These are phyloP conservation scores for Bromus sterilis DNA, from an alignment of 176 grass and related monocot species.

Conservation along the genomic window DNA sequence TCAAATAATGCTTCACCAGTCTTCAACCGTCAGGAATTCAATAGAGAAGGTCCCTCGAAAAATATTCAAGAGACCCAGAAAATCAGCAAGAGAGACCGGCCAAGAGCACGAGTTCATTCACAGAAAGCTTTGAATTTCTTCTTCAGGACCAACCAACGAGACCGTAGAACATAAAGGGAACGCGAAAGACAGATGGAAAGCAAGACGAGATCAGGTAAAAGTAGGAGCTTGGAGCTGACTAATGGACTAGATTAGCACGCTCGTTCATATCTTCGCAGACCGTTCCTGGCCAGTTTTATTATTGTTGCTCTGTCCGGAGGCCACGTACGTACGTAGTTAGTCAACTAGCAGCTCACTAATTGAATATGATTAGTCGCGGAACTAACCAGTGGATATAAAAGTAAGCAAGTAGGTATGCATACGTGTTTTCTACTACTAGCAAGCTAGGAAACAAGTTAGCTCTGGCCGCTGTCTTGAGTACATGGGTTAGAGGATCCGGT, in stretches of 20 bases:
- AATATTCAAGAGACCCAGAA: background rate
- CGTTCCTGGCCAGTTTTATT: conserved; percentile 5
- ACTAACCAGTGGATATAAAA: too few species aligned
- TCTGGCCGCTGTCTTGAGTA: background rate
- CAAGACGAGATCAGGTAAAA: conserved; percentile 22
- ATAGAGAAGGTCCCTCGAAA: background rate
- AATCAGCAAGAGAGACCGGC: background rate
- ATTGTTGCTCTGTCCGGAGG: background rate
- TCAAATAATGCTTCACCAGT: background rate
- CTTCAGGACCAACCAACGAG: conserved; percentile 5
- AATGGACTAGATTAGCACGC: background rate
- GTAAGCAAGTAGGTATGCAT: background rate
- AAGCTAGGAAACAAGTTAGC: background rate
- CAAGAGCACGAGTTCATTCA: background rate
- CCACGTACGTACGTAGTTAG: background rate
- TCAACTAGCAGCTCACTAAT: background rate
- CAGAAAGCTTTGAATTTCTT: conserved; percentile 35
- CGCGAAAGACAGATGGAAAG: background rate
- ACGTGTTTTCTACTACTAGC: too few species aligned
- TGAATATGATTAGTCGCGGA: background rate
- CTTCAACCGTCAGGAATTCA: conserved; percentile 20
- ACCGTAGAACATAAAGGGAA: conserved; percentile 18
- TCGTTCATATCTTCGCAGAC: conserved; percentile 16
- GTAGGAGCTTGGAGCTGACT: conserved; percentile 28
- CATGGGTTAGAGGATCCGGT: background rate